Evolutionary conservation across 192 early-diverging fungal genomes (phyloP).

Genomic region (Coemansia sp.): DNA sequence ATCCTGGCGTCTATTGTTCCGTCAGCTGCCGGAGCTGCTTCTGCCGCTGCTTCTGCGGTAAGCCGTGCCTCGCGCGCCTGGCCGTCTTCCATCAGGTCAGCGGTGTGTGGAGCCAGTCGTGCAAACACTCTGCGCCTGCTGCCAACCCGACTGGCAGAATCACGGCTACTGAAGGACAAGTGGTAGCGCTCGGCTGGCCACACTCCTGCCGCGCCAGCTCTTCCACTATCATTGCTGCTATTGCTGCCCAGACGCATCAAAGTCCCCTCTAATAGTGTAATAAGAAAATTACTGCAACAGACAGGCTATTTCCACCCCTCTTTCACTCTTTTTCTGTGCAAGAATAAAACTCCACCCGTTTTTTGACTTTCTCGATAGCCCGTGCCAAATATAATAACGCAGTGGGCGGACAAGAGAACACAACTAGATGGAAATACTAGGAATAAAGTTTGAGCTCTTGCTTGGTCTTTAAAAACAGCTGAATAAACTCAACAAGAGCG

Average conservation of each 20-base stretch:
- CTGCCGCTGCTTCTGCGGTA: too few species aligned
- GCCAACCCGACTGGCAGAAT: neutral
- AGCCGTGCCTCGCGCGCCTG: neutral
- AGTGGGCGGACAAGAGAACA: too few species aligned
- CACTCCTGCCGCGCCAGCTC: neutral
- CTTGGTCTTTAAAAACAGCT: neutral
- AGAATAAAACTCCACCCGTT: neutral
- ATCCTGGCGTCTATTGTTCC: slow-evolving; percentile 7
- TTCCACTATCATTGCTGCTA: neutral
- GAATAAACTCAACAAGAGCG: neutral
- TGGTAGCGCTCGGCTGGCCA: slow-evolving; percentile 16
- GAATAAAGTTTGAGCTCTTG: too few species aligned
- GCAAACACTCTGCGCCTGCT: slow-evolving; percentile 44
- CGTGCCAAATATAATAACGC: too few species aligned
- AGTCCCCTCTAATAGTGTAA: neutral
- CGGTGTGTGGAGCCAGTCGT: slow-evolving; percentile 28
- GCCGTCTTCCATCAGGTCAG: slow-evolving; percentile 1
- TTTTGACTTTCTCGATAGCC: too few species aligned
- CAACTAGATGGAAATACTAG: too few species aligned
- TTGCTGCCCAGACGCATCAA: slow-evolving; percentile 11
- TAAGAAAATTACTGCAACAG: neutral
- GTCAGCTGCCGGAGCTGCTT: neutral
- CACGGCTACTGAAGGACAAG: slow-evolving; percentile 25
- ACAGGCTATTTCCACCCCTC: neutral
- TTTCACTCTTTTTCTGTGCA: neutral